These are phyloP conservation scores for Aspergillus ochraceus DNA, from an alignment of 2,329 filamentous ascomycete genomes.

Conservation along the genomic window DNA sequence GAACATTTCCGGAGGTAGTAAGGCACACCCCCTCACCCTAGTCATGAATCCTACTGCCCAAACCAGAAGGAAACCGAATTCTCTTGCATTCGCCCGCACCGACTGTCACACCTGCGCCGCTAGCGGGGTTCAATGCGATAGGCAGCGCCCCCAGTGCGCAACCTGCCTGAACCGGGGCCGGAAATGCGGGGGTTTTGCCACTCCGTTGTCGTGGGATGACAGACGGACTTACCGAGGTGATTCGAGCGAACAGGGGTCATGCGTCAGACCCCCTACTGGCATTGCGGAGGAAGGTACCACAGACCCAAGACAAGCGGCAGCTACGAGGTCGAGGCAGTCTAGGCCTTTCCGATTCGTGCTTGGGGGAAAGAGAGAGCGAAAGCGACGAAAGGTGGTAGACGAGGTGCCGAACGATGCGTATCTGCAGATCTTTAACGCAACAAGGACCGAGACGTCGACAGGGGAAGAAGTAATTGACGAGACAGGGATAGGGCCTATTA, in stretches of 20 bases:
- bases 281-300: not conserved
- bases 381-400: not conserved
- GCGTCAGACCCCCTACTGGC: not conserved
- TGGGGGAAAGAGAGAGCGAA: not conserved
- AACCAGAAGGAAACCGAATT: constrained; percentile 17
- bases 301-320: not conserved
- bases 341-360: not conserved
- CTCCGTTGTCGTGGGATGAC: constrained; percentile 17
- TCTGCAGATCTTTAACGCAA: not conserved
- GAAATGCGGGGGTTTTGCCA: constrained; percentile 15
- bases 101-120: constrained; percentile 27
- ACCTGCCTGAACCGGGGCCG: constrained; percentile 19
- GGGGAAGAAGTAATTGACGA: not conserved
- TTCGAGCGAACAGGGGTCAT: not conserved
- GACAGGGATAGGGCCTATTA: not conserved
- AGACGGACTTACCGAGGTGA: constrained; percentile 3
- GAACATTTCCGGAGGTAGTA: not conserved
- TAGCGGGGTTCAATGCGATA: constrained; percentile 21
- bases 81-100: constrained; percentile 22
- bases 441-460: not conserved
- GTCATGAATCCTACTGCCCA: not conserved
- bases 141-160: constrained; percentile 22
- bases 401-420: not conserved
- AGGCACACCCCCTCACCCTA: not conserved
- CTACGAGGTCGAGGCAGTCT: too few relatives aligned